Evolutionary conservation across 2,329 filamentous ascomycete genomes (phyloP), one percentile per base, ranked within the genome.

Genomic region (Sclerotinia nivalis): DNA sequence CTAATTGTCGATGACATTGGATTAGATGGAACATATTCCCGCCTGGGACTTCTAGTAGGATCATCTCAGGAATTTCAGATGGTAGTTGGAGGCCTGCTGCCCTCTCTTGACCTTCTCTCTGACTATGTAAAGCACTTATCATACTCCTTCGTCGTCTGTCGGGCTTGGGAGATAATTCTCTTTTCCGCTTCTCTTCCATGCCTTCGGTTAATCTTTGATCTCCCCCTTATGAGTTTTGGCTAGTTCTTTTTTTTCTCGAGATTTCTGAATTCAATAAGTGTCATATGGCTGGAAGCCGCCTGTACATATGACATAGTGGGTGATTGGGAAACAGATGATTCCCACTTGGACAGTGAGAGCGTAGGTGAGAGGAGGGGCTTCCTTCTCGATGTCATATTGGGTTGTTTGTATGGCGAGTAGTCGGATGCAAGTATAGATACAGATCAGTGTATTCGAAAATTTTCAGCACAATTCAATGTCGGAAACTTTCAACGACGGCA

Each of bases 21-120:
- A 50, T 28, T 25, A 68, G 34, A 25, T 60, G 65, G 20, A 68
- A 40, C 25, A 13, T 45, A 10, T 37, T 25, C 22, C 54, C 52
- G 8, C 54, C 65, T 49, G 60, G 45, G 31, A 68, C 66, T 20
- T 68, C 66, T 13, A 52, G 28, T 22, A 60, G 56, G 15, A 68
- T 43, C 7, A 49, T 45, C 10, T 37, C 28, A n/a, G 34, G 22
- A 25, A 60, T 37, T 18, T 60, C 55, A 7, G 28, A 13, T 31
- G 43, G 66, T 15, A 68, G 10, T 59, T 58, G 43, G 31, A 60
- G 22, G 43, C 13, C 7, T 37, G 43, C 6, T 20, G n/a, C 22
- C 18, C 15, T 31, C 10, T 43, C n/a, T 68, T 22, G 4, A 34
- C 15, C n/a, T 37, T 6, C 37, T 34, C 5, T 52, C 4, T 8